These are phyloP conservation scores for Tolypocladium album DNA, from an alignment of 2,329 filamentous ascomycete genomes.

Conservation along the genomic window DNA sequence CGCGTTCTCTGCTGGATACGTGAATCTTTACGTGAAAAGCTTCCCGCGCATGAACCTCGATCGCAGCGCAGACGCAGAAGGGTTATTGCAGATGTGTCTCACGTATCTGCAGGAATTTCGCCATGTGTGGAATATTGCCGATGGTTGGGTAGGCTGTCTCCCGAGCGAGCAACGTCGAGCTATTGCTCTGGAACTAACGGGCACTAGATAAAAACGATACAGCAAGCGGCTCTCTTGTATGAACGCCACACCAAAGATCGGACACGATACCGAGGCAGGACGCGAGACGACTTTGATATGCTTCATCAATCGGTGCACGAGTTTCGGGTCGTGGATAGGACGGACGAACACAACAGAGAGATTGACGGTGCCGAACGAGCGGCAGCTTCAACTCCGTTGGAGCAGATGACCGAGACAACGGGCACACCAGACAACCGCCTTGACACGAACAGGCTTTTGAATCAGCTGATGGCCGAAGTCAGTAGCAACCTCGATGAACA, in stretches of 20 bases:
- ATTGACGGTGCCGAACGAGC: conserved; percentile 14
- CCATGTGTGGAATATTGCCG: conserved; percentile 16
- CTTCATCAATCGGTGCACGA: conserved; percentile 20
- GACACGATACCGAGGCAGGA: conserved; percentile 12
- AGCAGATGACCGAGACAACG: not conserved
- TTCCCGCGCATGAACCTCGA: conserved; percentile 31
- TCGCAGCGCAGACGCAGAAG: conserved; percentile 13
- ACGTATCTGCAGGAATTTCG: conserved; percentile 16
- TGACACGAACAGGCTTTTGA: conserved; percentile 11
- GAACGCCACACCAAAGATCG: conserved; percentile 11
- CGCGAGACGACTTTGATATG: conserved; percentile 16
- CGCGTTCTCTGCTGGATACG: conserved; percentile 30
- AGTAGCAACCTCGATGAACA: conserved; percentile 15
- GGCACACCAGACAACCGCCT: not conserved
- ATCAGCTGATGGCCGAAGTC: conserved; percentile 13
- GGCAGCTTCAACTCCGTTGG: not conserved
- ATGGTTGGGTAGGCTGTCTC: conserved; percentile 13
- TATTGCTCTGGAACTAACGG: not conserved
- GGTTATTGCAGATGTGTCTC: conserved; percentile 12
- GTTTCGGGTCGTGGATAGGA: conserved; percentile 18
- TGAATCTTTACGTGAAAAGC: conserved; percentile 26
- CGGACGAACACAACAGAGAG: conserved; percentile 18
- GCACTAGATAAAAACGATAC: conserved; percentile 11
- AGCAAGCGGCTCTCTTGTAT: conserved; percentile 16
- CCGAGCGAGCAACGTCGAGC: not conserved